Evolutionary conservation across 2,329 filamentous ascomycete species (phyloP).

Genomic region (Acarospora socialis): DNA sequence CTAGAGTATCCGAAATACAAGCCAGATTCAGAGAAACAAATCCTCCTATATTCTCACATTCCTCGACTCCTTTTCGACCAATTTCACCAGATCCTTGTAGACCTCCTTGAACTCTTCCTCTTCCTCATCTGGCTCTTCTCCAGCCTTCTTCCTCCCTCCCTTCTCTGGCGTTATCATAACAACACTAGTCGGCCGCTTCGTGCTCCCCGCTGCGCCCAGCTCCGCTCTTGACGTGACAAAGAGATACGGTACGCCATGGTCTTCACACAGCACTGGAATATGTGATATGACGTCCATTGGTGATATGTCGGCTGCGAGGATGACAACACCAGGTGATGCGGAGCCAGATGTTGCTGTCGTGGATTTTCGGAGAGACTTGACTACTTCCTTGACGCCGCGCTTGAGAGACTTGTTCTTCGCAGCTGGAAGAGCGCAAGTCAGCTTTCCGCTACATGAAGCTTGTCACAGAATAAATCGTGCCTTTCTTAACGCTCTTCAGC

Average conservation of each 20-base stretch:
- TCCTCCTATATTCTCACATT: slow-evolving; percentile 36
- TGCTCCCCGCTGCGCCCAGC: slow-evolving; percentile 82
- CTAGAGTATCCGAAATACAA: no score
- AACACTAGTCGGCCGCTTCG: slow-evolving; percentile 91
- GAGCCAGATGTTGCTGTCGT: slow-evolving; percentile 52
- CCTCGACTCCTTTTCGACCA: slow-evolving; percentile 44
- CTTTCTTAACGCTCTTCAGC: slow-evolving; percentile 38
- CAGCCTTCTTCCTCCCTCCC: slow-evolving; percentile 36
- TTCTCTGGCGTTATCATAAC: slow-evolving; percentile 59
- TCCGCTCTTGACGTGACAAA: slow-evolving; percentile 88
- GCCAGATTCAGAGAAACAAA: no score
- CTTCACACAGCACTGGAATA: slow-evolving; percentile 93
- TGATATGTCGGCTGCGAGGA: slow-evolving; percentile 94
- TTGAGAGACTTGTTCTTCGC: slow-evolving; percentile 92
- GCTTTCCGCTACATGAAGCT: slow-evolving; percentile 1
- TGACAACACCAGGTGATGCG: slow-evolving; percentile 55
- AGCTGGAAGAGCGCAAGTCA: slow-evolving; percentile 39
- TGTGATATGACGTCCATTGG: slow-evolving; percentile 98
- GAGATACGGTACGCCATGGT: slow-evolving; percentile 93
- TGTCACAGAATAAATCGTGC: slow-evolving; percentile 18
- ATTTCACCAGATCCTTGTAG: slow-evolving; percentile 42
- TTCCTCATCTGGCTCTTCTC: slow-evolving; percentile 29
- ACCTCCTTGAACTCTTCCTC: slow-evolving; percentile 35
- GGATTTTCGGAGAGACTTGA: slow-evolving; percentile 94
- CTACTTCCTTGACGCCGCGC: slow-evolving; percentile 96